A percentile compares a stretch with the other conserved stretches of the same genome.
Conservation (phyloP, 179 eudicot species). For the Beta corolliflora region DNA sequence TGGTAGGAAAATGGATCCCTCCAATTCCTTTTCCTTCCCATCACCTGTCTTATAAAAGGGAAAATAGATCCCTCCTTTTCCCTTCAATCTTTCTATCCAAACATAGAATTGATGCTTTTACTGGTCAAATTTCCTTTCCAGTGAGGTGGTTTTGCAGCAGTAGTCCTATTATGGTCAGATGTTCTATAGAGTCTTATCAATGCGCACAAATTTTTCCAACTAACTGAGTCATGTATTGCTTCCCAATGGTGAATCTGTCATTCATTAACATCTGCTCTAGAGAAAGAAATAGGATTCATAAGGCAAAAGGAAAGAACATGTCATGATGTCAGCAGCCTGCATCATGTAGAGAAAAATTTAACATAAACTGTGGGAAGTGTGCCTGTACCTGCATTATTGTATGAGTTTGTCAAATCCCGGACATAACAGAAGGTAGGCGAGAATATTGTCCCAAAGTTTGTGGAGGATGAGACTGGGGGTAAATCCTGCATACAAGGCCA, state of each 20-base stretch:
- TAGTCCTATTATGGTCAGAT: not conserved
- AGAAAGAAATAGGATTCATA: not conserved
- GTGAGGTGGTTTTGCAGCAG: not conserved
- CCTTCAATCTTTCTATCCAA: too few relatives aligned
- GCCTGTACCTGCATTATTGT: conserved; percentile 51
- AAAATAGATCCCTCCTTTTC: too few relatives aligned
- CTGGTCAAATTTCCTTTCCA: not conserved
- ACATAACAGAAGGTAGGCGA: conserved; percentile 52
- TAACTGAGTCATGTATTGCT: not conserved
- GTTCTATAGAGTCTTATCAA: not conserved
- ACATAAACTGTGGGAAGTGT: not conserved
- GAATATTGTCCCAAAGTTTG: conserved; percentile 68
- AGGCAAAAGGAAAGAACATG: not conserved
- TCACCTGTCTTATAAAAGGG: too few relatives aligned
- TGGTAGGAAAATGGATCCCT: too few relatives aligned
- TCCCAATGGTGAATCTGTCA: not conserved
- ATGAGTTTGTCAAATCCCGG: conserved; percentile 28
- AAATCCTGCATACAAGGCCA: conserved; percentile 50
- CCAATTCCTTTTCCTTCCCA: too few relatives aligned
- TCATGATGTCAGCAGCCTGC: too few relatives aligned
- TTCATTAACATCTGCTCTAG: not conserved
- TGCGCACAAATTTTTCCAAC: not conserved
- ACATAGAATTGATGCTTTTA: too few relatives aligned
- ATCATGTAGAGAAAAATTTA: not conserved
- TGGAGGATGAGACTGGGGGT: conserved; percentile 42